phyloP scores from a whole-genome alignment of 331 rosid genomes.

The Acacia concinna region DNA sequence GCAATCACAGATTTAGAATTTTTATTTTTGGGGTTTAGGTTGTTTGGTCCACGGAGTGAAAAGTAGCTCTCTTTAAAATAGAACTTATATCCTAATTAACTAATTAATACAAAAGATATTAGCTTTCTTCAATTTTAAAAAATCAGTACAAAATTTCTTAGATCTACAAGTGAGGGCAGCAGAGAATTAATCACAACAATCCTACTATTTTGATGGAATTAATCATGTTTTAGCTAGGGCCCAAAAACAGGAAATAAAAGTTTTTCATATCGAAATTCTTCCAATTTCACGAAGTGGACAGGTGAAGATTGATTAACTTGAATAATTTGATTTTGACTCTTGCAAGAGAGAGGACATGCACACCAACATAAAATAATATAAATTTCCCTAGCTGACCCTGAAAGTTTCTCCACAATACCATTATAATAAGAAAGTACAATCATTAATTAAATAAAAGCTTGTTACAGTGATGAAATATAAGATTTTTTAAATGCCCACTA shows the following conservation, averaged over 20 bases:
- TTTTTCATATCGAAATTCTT: background rate
- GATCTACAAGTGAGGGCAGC: background rate
- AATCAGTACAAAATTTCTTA: background rate
- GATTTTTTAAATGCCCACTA: conserved; percentile 38
- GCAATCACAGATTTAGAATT: background rate
- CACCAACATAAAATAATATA: conserved; percentile 13
- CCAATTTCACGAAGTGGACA: conserved; percentile 12
- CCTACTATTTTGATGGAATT: background rate
- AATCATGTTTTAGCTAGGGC: background rate
- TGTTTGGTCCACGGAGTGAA: too few species aligned
- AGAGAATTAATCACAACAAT: background rate
- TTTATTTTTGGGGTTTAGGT: background rate
- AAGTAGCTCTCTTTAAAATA: background rate
- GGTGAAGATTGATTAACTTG: conserved; percentile 11
- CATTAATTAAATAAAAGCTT: conserved; percentile 34
- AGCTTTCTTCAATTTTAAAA: background rate
- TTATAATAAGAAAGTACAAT: conserved; percentile 28
- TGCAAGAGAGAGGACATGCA: conserved; percentile 28
- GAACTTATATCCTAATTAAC: background rate
- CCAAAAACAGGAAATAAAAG: conserved; percentile 3
- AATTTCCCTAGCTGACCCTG: conserved; percentile 29
- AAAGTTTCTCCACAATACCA: conserved; percentile 26
- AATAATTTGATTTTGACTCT: conserved; percentile 50
- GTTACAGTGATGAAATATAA: conserved; percentile 37
- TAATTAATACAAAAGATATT: background rate